Conservation (phyloP, 2,329 filamentous ascomycete genomes). For the Dactylellina cionopaga region DNA sequence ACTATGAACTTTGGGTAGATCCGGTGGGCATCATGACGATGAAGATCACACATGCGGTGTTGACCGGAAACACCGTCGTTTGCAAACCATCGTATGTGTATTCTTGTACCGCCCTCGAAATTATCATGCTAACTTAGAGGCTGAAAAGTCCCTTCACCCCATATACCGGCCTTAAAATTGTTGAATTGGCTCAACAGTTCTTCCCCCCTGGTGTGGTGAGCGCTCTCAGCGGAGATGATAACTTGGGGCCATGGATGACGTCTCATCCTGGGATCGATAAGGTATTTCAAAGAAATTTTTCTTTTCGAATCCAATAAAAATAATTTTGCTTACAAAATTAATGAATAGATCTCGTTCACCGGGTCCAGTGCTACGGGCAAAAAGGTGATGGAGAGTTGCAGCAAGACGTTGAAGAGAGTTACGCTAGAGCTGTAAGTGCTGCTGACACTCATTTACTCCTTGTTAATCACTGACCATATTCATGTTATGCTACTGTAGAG, state of each 20-base stretch:
- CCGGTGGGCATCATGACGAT: constrained; percentile 66
- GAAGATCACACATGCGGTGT: constrained; percentile 69
- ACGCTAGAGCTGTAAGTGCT: constrained; percentile 67
- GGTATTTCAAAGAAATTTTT: constrained; percentile 62
- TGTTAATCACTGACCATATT: not conserved
- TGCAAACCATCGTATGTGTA: constrained; percentile 65
- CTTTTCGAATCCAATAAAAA: not conserved
- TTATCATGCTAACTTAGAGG: constrained; percentile 53
- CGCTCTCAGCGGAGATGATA: constrained; percentile 70
- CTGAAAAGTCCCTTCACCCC: constrained; percentile 65
- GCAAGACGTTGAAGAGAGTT: constrained; percentile 70
- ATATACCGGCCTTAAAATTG: constrained; percentile 70
- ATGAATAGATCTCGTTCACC: constrained; percentile 66
- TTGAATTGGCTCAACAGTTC: constrained; percentile 68
- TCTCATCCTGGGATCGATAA: constrained; percentile 70
- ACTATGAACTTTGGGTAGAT: constrained; percentile 54
- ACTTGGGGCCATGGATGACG: constrained; percentile 70
- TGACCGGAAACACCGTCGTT: constrained; percentile 69
- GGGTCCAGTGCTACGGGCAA: constrained; percentile 71
- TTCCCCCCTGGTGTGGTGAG: constrained; percentile 73
- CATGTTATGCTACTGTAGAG: constrained; percentile 56
- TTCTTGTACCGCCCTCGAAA: constrained; percentile 2
- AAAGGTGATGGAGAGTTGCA: constrained; percentile 69
- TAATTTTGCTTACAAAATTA: not conserved
- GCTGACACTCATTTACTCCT: not conserved